Conservation (phyloP, 169 alveolate species). For the Blepharisma undulans region DNA sequence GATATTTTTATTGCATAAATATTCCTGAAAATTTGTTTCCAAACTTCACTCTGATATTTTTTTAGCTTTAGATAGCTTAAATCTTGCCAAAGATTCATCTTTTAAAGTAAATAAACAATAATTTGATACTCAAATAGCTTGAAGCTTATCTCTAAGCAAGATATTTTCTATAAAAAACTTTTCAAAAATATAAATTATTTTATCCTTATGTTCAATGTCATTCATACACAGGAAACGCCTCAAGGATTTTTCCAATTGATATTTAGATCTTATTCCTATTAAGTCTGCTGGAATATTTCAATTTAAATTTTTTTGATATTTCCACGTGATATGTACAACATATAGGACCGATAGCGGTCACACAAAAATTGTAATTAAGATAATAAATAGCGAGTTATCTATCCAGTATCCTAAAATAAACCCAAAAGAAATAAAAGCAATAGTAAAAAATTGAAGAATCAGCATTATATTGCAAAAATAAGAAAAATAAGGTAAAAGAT, state of each 20-base stretch:
- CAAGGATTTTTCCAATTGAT: neutral
- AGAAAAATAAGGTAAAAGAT: neutral
- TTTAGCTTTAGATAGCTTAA: neutral
- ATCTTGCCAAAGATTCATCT: neutral
- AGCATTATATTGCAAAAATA: neutral
- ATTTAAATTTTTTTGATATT: neutral
- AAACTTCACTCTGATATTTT: neutral
- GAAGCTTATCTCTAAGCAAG: neutral
- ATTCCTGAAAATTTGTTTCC: neutral
- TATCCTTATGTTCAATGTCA: neutral
- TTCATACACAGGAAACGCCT: neutral
- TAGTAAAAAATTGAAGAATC: neutral
- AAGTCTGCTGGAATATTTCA: neutral
- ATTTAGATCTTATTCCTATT: neutral
- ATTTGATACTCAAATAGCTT: neutral
- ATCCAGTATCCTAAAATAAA: neutral
- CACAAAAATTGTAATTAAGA: neutral
- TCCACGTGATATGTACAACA: neutral
- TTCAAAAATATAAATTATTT: neutral
- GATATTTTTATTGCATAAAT: neutral
- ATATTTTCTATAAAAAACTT: neutral
- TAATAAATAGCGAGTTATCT: neutral
- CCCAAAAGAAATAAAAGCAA: neutral
- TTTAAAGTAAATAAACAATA: neutral
- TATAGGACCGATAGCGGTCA: neutral